phyloP scores from a whole-genome alignment of 2,329 filamentous ascomycete species.

The Aspergillus tanneri region DNA sequence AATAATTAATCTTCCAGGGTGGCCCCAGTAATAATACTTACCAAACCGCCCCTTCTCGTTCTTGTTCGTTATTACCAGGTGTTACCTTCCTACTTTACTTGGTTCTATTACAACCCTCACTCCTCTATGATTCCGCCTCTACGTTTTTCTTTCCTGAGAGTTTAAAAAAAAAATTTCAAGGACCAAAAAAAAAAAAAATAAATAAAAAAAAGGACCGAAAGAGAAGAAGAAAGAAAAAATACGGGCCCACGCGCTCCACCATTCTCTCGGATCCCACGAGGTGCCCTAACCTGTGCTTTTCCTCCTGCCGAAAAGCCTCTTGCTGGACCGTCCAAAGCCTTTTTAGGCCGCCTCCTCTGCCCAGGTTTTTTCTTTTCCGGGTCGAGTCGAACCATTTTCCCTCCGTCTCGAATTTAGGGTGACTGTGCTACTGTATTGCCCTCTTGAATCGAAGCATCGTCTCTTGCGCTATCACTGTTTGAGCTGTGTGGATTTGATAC shows the following conservation, averaged over 20 bases:
- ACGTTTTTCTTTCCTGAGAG: too few relatives aligned
- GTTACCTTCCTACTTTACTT: conserved; percentile 10
- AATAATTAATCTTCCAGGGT: conserved; percentile 16
- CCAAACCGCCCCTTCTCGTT: conserved; percentile 17
- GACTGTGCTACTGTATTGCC: conserved; percentile 25
- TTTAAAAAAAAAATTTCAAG: too few relatives aligned
- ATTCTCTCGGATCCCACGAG: conserved; percentile 42
- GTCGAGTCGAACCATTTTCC: conserved; percentile 26
- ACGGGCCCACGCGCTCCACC: conserved; percentile 34
- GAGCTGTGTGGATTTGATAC: conserved; percentile 22
- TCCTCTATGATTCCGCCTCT: background rate
- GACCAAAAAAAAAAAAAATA: background rate
- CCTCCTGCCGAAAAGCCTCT: conserved; percentile 28
- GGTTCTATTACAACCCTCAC: conserved; percentile 1
- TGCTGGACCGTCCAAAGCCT: conserved; percentile 24
- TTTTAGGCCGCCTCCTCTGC: conserved; percentile 33
- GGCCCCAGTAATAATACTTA: conserved; percentile 15
- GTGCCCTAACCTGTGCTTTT: conserved; percentile 26
- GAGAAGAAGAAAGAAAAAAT: conserved; percentile 20
- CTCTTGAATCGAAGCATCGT: conserved; percentile 26
- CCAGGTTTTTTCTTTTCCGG: conserved; percentile 28
- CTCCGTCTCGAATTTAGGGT: conserved; percentile 28
- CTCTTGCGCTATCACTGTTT: conserved; percentile 26
- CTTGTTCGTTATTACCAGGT: conserved; percentile 15
- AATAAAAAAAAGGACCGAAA: background rate